Evolutionary conservation across 495 filamentous ascomycete species (phyloP), one percentile per base, ranked within the genome.

Genomic region (Gamarada debralockiae): DNA sequence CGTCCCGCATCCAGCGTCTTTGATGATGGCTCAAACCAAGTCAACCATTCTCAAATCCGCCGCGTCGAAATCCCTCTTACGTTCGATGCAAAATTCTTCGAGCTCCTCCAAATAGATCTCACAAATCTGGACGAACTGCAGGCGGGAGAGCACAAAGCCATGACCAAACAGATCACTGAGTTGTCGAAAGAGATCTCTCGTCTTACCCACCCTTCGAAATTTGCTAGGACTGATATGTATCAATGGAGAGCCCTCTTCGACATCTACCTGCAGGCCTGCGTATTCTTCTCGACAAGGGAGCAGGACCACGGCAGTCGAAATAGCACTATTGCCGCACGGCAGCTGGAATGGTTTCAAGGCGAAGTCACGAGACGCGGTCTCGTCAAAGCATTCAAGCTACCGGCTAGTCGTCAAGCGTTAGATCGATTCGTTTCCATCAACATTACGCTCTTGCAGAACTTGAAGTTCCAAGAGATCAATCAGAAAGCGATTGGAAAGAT

Each of bases 391-490:
- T 80, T 89, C 64, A 86, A 80, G 65, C 70, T 79, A 31, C 69
- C 73, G 22, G 70, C 80, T 34, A 86, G 82, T 53, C 61, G 65
- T 13, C 50, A 62, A 4, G 79, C 85, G 2, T 73, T 87, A n/a
- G 62, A 71, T 13, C 73, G 70, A 33, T 91, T 91, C 54, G 62
- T 89, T 39, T 56, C 68, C 15, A 71, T 90, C 55, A 91, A 91
- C 64, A 67, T 75, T 21, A 72, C 76, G 27, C 69, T 90, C 18
- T 65, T 90, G 34, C 76, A 77, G 33, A 80, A 83, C 43, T 72
- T 90, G 50, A 77, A 78, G 57, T 91, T 90, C 56, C 85, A 87
- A 53, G 84, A 86, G 57, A 78, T 90, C 34, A 90, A 91, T 56
- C 73, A 76, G 44, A 73, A 71, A 15, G 87, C 87, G 0, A 76